Base-by-base conservation (phyloP, 768 basidiomycete species). In the Amanita muscaria region DNA sequence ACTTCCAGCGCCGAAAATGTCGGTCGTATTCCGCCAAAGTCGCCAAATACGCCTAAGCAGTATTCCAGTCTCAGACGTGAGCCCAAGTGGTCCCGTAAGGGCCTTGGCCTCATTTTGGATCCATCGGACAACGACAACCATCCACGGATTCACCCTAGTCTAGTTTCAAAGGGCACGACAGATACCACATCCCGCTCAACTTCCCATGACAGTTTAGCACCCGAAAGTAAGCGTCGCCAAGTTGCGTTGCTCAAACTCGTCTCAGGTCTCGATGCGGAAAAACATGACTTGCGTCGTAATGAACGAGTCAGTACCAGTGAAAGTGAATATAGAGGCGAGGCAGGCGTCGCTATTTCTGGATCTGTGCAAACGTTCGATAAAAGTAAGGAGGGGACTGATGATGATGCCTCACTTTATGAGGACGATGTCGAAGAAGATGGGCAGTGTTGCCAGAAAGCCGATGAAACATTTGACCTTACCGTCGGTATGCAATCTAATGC, bases 211-310 rank as follows among this genome's bases (percentile, higher is more conserved):
- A 39, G 48, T 43, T 38, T 46, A 8, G 62, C 55, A 9, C 42
- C 42, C 19, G 61, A 60, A 14, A 48, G 59, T 27, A 48, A 50
- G 12, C 51, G 57, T 33, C 63, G 64, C n/a, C 61, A 59, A 21
- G 61, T 59, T 36, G 67, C 64, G 4, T 56, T 72, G 6, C 42
- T 66, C 12, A 62, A 63, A 0, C 58, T 70, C 2, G 64, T 72
- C 2, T 55, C 61, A 33, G 62, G 58, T n/a, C 52, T 64, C n/a
- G 46, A 55, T 4, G 25, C 50, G 19, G 51, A 47, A 9, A 29
- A 46, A n/a, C 18, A 27, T 2, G 16, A 34, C 7, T 37, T 27
- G 0, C 19, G 22, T 27, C 25, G 35, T 33, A 35, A 33, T 15
- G 52, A 49, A 30, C 48, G 42, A 11, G 27, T 43, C 15, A 38